Base-by-base conservation (phyloP, 2,329 filamentous ascomycete species). In the Phaeosphaeriaceae sp. region DNA sequence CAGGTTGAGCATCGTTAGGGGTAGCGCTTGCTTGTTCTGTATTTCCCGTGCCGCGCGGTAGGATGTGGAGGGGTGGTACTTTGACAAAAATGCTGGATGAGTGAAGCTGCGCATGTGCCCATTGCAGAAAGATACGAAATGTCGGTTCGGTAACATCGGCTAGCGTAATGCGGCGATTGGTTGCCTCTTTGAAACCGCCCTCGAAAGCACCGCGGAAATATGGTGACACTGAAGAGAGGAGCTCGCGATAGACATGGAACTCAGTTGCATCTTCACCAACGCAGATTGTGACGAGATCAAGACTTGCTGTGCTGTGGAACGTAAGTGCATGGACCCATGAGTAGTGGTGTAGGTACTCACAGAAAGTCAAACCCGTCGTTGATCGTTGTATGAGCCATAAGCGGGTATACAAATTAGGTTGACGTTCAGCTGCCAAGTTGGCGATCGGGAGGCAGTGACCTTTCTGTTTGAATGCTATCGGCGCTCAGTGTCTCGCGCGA, bases 81-180 rank as follows among this genome's bases (percentile, higher is more conserved):
- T 19, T 15, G 2, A 9, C 50, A 19, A 24, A 13, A 11, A 11
- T 26, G 17, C 50, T 23, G 19, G 35, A 49, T 43, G 22, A 30
- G 50, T 44, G 13, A 3, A 43, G 24, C 26, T 61, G 49, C 10
- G 50, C 32, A 50, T 65, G 53, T 10, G 50, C 28, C 59, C 60
- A 68, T 1, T 61, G 49, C 1, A 61, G 51, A 30, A 66, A 61
- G 1, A 47, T 53, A 5, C 56, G 28, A n/a, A 69, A 64, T 0
- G 54, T 63, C 1, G 24, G 24, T n/a, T 63, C 63, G 1, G 42
- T 46, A 13, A 63, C 58, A 35, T 61, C 63, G 1, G 17, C 11
- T 2, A 64, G 24, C 9, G 30, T 2, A 21, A 64, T 61, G 2
- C 22, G 28, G 4, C 49, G 22, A 10, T 55, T 49, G 3, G 47